These are phyloP conservation scores for Alternaria triticina DNA, from an alignment of 2,329 filamentous ascomycete species.

Conservation along the genomic window DNA sequence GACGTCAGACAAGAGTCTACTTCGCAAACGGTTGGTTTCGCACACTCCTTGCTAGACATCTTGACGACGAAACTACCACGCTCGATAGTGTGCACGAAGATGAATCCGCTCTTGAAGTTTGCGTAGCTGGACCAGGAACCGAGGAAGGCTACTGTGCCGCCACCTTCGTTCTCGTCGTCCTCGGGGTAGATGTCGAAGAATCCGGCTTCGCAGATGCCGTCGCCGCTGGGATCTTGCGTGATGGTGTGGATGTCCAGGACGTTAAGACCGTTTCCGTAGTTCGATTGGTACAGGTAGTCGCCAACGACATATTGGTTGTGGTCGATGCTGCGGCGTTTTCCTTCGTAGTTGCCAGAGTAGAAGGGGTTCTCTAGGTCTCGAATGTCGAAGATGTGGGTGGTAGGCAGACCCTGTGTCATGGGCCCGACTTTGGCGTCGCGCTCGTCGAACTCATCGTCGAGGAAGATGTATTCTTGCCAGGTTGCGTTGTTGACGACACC, in stretches of 20 bases:
- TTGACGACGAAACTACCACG: constrained; percentile 43
- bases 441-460: constrained; percentile 44
- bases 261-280: constrained; percentile 49
- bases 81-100: constrained; percentile 47
- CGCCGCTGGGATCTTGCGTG: constrained; percentile 44
- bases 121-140: constrained; percentile 51
- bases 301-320: constrained; percentile 54
- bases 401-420: constrained; percentile 36
- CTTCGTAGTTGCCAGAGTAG: constrained; percentile 50
- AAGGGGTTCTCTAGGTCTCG: constrained; percentile 36
- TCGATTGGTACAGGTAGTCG: constrained; percentile 48
- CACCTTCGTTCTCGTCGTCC: constrained; percentile 44
- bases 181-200: constrained; percentile 52
- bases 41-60: constrained; percentile 29
- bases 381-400: constrained; percentile 44
- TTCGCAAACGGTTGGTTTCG: constrained; percentile 29
- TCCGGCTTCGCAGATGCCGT: constrained; percentile 47
- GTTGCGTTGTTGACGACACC: constrained; percentile 46
- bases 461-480: constrained; percentile 36
- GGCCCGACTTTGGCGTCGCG: constrained; percentile 35
- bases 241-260: constrained; percentile 48
- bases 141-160: constrained; percentile 48
- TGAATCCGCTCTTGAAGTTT: constrained; percentile 40
- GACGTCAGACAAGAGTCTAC: constrained; percentile 23
- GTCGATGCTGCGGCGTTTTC: constrained; percentile 44